These are phyloP conservation scores for Gastrodia elata DNA, from an alignment of 106 monocot genomes.

Conservation along the genomic window DNA sequence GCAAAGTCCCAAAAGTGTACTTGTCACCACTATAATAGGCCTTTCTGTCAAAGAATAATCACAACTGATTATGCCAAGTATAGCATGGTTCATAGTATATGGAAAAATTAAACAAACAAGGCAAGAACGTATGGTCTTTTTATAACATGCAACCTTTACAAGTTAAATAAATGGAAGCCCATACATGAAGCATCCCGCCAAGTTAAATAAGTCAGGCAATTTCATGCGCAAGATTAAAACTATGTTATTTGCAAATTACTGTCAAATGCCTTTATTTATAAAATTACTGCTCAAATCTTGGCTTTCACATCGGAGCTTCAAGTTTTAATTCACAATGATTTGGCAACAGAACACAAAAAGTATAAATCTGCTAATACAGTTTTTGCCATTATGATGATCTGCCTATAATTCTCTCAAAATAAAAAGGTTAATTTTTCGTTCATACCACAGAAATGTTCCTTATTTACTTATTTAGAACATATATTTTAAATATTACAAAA, in stretches of 20 bases:
- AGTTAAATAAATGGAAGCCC: background rate
- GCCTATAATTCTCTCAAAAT: background rate
- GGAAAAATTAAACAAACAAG: background rate
- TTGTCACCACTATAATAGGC: background rate
- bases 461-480: too few species aligned
- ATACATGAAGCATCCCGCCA: too few species aligned
- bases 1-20: background rate
- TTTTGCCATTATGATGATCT: background rate
- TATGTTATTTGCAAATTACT: background rate
- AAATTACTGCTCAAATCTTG: background rate
- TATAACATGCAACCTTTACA: background rate
- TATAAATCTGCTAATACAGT: background rate
- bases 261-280: background rate
- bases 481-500: too few species aligned
- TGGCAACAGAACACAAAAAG: background rate
- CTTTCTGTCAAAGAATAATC: background rate
- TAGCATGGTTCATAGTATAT: background rate
- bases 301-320: background rate
- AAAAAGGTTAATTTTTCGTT: too few species aligned
- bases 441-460: too few species aligned
- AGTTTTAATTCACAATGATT: background rate
- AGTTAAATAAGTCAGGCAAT: background rate
- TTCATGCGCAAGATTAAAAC: background rate
- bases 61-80: background rate
- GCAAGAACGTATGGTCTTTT: background rate